Percentiles rank a stretch among this genome's conserved stretches.
Conservation (phyloP, 106 monocot species). For the Posidonia australis region DNA sequence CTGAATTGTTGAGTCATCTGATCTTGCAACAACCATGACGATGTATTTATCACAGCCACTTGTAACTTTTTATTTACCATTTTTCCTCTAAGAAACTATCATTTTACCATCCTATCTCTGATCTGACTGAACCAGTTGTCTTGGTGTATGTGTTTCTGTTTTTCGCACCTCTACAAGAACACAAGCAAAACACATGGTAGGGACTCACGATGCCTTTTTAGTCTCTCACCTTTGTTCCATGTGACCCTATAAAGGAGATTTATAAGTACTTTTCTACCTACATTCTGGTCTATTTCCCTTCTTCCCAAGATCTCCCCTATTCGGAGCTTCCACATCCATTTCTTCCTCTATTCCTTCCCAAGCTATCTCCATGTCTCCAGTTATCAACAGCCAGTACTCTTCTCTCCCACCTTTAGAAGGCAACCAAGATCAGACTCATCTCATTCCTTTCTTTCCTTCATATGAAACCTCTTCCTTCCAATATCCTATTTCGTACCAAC, state of each 20-base stretch:
- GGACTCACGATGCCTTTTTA: too few species aligned
- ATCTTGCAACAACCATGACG: too few species aligned
- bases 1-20: too few species aligned
- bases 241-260: neutral
- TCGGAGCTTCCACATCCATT: neutral
- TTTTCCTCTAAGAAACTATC: too few species aligned
- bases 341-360: neutral
- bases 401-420: conserved; percentile 1
- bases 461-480: conserved; percentile 1
- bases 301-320: neutral
- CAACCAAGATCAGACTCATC: neutral
- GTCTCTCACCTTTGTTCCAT: too few species aligned
- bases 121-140: too few species aligned
- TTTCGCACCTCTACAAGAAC: too few species aligned
- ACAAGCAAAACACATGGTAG: too few species aligned
- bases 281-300: neutral
- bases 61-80: too few species aligned
- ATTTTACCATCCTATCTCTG: too few species aligned
- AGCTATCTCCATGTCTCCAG: conserved; percentile 3
- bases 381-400: neutral
- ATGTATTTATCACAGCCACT: too few species aligned
- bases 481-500: neutral
- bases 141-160: too few species aligned
- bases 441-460: conserved; percentile 14
- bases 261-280: neutral